Evolutionary conservation across 805 yeast species (phyloP), one percentile per base, ranked within the genome.

Genomic region (Hanseniaspora meyeri): DNA sequence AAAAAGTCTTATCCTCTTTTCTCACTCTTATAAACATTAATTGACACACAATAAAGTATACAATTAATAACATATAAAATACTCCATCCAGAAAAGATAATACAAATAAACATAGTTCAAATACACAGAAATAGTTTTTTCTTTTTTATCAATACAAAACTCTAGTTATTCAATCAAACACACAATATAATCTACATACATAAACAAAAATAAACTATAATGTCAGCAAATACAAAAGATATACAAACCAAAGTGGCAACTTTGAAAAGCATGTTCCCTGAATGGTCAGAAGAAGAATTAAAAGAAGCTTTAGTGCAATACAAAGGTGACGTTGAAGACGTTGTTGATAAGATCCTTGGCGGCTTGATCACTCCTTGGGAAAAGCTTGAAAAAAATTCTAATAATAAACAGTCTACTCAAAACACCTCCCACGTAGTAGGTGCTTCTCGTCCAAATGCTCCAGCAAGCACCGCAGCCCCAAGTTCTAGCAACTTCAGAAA

Each of bases 341-440:
- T 93, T 61, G 83, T 87, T 61, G 90, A 85, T 66, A 83, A 88
- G 69, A 90, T 93, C 70, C 83, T 95, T 57, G 86, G 88, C 60
- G 95, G 96, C 62, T 85, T 85, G 64, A 95, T 87, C 40, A 77
- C 85, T 62, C 87, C 85, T 70, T 91, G 97, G 96, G 97, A 88
- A 67, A 93, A 53, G 12, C 37, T 46, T 31, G 57, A 53, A 46
- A 53, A 90, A 63, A 95, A 82, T 69, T 79, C 77, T 71, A 79
- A 69, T 73, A 73, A 71, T 71, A 50, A 51, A 24, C 55, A 51
- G 19, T 16, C 67, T 61, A 40, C 10, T 17, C 66, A 63, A 64
- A 51, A 55, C 55, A 38, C 58, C 51, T 52, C 55, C 29, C 32
- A 52, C 36, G 58, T 59, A 40, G 57, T 43, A 31, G 55, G 56